Percentiles rank a stretch among this genome's conserved stretches.
These are phyloP conservation scores for Pezicula radicicola DNA, from an alignment of 2,329 filamentous ascomycete species.

Conservation along the genomic window DNA sequence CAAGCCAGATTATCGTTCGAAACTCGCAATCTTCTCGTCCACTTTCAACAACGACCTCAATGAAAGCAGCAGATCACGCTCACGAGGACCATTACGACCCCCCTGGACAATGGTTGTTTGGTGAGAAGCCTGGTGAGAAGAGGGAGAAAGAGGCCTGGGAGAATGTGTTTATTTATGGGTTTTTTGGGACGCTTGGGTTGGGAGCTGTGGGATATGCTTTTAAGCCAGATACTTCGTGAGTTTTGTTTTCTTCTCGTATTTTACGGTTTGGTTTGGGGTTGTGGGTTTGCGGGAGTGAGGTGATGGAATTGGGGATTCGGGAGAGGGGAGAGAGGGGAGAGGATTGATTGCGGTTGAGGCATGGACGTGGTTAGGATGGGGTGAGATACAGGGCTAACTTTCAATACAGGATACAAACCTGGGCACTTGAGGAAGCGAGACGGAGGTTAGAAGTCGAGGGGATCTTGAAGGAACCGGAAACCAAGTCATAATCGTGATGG, in stretches of 20 bases:
- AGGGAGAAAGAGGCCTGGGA: slow-evolving; percentile 97
- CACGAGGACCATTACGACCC: slow-evolving; percentile 71
- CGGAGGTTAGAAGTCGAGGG: slow-evolving; percentile 94
- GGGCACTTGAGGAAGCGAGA: slow-evolving; percentile 95
- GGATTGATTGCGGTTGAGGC: not conserved
- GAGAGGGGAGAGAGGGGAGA: not conserved
- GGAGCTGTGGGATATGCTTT: slow-evolving; percentile 83
- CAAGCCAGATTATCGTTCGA: no score
- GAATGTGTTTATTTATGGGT: slow-evolving; percentile 78
- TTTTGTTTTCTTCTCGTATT: slow-evolving; percentile 30
- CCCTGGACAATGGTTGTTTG: slow-evolving; percentile 88
- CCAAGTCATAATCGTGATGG: slow-evolving; percentile 16
- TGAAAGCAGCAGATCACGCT: slow-evolving; percentile 17
- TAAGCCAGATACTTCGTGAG: slow-evolving; percentile 98
- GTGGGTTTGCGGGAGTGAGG: not conserved
- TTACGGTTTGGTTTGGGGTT: slow-evolving; percentile 3
- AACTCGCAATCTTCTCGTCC: not conserved
- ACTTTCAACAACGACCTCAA: slow-evolving; percentile 1
- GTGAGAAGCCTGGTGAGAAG: slow-evolving; percentile 93
- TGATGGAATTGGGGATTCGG: not conserved
- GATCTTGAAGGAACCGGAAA: slow-evolving; percentile 75
- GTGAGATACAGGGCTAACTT: slow-evolving; percentile 24
- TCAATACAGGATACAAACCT: slow-evolving; percentile 84
- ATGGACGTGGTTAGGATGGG: no score
- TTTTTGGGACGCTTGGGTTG: slow-evolving; percentile 73